Evolutionary conservation across 805 yeast genomes (phyloP).

Genomic region (Groenewaldozyma salmanticensis): DNA sequence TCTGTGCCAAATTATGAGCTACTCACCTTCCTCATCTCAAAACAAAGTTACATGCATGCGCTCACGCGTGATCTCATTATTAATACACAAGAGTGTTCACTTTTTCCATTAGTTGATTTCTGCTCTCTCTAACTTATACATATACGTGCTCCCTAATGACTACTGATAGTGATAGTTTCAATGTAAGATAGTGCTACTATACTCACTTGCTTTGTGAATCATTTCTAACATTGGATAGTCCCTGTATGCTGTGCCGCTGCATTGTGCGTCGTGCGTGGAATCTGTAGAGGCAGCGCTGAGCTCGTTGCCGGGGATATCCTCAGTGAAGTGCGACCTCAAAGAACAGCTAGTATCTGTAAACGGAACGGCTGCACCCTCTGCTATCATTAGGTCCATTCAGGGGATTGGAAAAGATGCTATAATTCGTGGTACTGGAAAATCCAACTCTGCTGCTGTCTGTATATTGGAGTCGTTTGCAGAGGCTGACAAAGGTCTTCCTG

Average conservation of each 20-base stretch:
- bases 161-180: constrained; percentile 9
- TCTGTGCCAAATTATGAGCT: no score
- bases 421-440: constrained; percentile 80
- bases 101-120: no score
- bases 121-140: no score
- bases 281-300: constrained; percentile 47
- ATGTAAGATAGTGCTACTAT: no score
- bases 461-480: constrained; percentile 66
- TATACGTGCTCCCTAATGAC: no score
- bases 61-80: no score
- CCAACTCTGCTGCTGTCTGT: constrained; percentile 85
- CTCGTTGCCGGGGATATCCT: constrained; percentile 38
- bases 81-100: no score
- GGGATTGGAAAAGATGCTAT: constrained; percentile 79
- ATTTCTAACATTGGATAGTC: constrained; percentile 31
- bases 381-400: constrained; percentile 58
- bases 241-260: constrained; percentile 79
- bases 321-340: constrained; percentile 46
- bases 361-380: constrained; percentile 71
- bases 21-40: no score
- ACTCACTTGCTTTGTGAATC: no score
- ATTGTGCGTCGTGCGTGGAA: constrained; percentile 63
- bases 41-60: no score
- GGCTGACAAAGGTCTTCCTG: constrained; percentile 42
- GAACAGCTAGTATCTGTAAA: constrained; percentile 55